Evolutionary conservation across 2,329 filamentous ascomycete species (phyloP).

Genomic region (Lasiodiplodia gonubiensis): DNA sequence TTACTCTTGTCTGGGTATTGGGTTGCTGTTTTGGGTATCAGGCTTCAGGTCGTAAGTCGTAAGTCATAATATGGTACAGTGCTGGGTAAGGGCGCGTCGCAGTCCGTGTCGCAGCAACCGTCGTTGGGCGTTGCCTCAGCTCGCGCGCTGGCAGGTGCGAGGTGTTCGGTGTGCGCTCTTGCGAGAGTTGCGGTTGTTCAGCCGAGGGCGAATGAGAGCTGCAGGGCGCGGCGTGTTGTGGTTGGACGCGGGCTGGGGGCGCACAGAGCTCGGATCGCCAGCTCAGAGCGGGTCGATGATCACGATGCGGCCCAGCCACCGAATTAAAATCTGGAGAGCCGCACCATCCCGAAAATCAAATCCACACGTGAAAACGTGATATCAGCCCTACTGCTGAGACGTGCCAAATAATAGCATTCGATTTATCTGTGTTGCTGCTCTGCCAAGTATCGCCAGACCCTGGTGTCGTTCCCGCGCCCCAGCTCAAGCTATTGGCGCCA

Average conservation of each 20-base stretch:
- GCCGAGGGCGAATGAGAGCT: conserved; percentile 28
- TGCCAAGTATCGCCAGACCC: conserved; percentile 14
- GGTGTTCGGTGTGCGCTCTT: conserved; percentile 15
- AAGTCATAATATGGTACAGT: conserved; percentile 38
- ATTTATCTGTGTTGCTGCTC: conserved; percentile 2
- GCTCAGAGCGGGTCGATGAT: conserved; percentile 9
- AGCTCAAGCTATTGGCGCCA: background rate
- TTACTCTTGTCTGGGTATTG: conserved; percentile 25
- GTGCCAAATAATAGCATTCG: conserved; percentile 13
- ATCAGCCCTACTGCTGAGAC: conserved; percentile 14
- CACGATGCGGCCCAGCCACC: conserved; percentile 17
- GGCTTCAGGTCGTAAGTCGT: conserved; percentile 33
- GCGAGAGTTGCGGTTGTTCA: conserved; percentile 12
- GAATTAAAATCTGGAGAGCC: conserved; percentile 27
- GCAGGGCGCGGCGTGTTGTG: conserved; percentile 23
- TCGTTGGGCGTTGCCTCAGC: conserved; percentile 10
- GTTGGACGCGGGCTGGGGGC: conserved; percentile 22
- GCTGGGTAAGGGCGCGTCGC: conserved; percentile 9
- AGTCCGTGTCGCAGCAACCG: background rate
- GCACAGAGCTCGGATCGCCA: conserved; percentile 22
- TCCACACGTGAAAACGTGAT: conserved; percentile 23
- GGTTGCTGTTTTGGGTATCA: conserved; percentile 37
- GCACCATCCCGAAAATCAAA: conserved; percentile 8
- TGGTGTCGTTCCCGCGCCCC: conserved; percentile 20
- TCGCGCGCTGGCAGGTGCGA: conserved; percentile 18